Evolutionary conservation across 768 basidiomycete genomes (phyloP).

Genomic region (Hypsizygus marmoreus): DNA sequence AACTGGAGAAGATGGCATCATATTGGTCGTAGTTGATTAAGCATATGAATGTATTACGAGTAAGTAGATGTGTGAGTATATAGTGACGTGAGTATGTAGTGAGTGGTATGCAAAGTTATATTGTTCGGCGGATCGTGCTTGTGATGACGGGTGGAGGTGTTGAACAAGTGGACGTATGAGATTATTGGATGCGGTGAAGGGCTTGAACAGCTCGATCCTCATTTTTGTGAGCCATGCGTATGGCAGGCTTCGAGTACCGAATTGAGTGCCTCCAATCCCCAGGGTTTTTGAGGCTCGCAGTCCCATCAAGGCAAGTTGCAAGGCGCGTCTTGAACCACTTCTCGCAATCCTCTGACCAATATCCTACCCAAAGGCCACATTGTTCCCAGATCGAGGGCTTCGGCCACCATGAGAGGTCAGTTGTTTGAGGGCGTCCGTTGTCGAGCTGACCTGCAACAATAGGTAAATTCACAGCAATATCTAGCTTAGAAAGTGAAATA

Average conservation of each 20-base stretch:
- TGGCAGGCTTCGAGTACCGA: not conserved
- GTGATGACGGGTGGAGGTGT: too few relatives aligned
- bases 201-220: too few relatives aligned
- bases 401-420: conserved; percentile 20
- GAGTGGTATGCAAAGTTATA: too few relatives aligned
- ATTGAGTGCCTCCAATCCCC: not conserved
- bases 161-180: too few relatives aligned
- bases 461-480: not conserved
- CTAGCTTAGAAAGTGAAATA: conserved; percentile 1
- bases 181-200: too few relatives aligned
- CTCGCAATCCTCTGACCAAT: conserved; percentile 20
- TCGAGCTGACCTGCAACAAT: not conserved
- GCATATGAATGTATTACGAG: too few relatives aligned
- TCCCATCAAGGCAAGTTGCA: not conserved
- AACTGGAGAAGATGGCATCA: too few relatives aligned
- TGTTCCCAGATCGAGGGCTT: conserved; percentile 9
- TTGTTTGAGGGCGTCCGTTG: conserved; percentile 3
- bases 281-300: conserved; percentile 1
- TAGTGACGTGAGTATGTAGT: too few relatives aligned
- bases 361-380: conserved; percentile 14
- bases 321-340: conserved; percentile 17
- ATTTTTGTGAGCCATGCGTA: not conserved
- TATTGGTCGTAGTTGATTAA: too few relatives aligned
- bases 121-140: too few relatives aligned
- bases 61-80: too few relatives aligned